phyloP scores from a whole-genome alignment of 2,329 filamentous ascomycete species.

The Penicillium hordei region DNA sequence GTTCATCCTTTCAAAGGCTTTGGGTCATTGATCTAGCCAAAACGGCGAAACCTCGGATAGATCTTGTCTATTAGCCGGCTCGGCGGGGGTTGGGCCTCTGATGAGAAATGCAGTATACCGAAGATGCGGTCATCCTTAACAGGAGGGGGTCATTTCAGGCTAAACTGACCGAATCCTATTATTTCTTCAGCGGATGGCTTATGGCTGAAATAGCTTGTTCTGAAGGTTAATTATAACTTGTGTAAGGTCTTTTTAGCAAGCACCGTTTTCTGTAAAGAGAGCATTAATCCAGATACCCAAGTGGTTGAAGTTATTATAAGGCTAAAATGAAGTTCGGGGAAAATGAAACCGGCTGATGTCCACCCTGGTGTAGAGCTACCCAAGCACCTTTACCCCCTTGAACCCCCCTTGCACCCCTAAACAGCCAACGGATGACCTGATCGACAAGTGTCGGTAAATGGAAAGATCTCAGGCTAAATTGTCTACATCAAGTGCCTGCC shows the following conservation, averaged over 20 bases:
- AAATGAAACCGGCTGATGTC: background rate
- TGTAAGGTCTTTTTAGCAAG: background rate
- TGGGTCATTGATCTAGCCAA: background rate
- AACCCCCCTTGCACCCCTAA: background rate
- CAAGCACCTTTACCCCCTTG: background rate
- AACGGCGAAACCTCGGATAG: too few relatives aligned
- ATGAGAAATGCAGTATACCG: background rate
- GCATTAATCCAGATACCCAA: background rate
- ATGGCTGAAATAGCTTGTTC: constrained; percentile 2
- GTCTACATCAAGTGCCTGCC: background rate
- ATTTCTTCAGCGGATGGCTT: constrained; percentile 1
- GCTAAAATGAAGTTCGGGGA: background rate
- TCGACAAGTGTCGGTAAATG: background rate
- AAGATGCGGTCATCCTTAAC: too few relatives aligned
- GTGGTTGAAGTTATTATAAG: background rate
- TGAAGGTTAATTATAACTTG: background rate
- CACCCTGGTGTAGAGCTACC: background rate
- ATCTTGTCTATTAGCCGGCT: background rate
- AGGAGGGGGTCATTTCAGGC: constrained; percentile 3
- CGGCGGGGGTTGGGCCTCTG: background rate
- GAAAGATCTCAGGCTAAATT: background rate
- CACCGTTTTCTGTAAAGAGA: background rate
- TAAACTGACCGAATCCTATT: background rate
- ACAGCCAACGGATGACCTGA: background rate
- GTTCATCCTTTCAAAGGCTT: background rate